phyloP scores from a whole-genome alignment of 129 eudicot genomes.

The Scalesia atractyloides region DNA sequence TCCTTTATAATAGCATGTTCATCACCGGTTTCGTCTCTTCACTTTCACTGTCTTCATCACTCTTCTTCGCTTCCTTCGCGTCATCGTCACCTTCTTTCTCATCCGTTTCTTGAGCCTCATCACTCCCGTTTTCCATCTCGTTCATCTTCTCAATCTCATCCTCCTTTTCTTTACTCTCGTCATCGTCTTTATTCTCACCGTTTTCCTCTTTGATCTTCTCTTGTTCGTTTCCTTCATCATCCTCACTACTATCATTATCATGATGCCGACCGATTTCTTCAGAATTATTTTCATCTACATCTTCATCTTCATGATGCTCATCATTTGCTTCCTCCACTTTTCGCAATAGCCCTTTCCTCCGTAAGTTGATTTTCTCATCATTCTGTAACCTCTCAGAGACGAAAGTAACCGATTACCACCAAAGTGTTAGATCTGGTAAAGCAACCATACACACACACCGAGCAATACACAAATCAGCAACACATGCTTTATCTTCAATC shows the following conservation, averaged over 20 bases:
- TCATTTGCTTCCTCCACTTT: slow-evolving; percentile 38
- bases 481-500: slow-evolving; percentile 85
- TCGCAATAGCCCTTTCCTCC: slow-evolving; percentile 75
- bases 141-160: slow-evolving; percentile 41
- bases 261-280: slow-evolving; percentile 50
- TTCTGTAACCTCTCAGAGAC: slow-evolving; percentile 42
- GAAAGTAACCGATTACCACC: slow-evolving; percentile 28
- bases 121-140: slow-evolving; percentile 40
- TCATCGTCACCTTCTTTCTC: slow-evolving; percentile 30
- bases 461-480: slow-evolving; percentile 64
- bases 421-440: slow-evolving; percentile 76
- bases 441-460: slow-evolving; percentile 76
- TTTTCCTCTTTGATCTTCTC: slow-evolving; percentile 42
- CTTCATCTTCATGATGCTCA: slow-evolving; percentile 52
- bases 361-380: slow-evolving; percentile 45
- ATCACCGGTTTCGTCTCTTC: slow-evolving; percentile 30
- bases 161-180: slow-evolving; percentile 32
- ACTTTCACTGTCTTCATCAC: slow-evolving; percentile 24
- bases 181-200: slow-evolving; percentile 29
- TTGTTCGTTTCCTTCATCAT: slow-evolving; percentile 32
- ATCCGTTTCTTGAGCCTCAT: slow-evolving; percentile 31
- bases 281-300: slow-evolving; percentile 48
- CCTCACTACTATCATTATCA: slow-evolving; percentile 39
- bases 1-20: slow-evolving; percentile 25
- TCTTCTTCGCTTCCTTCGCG: slow-evolving; percentile 21